Conservation (phyloP, 495 filamentous ascomycete genomes). For the Daldinia childiae region DNA sequence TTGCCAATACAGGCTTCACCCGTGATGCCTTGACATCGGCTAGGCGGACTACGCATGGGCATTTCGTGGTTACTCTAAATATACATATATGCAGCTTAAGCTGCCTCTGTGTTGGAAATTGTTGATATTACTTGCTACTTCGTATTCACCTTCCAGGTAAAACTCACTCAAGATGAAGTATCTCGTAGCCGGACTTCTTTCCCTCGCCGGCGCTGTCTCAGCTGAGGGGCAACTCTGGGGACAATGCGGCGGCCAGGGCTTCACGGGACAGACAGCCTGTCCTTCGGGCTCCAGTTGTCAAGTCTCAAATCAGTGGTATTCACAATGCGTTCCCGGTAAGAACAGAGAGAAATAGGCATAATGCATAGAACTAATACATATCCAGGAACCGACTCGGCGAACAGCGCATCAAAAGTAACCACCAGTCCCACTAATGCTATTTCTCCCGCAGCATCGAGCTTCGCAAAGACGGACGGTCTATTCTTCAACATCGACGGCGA, state of each 20-base stretch:
- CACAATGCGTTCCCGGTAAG: slow-evolving; percentile 53
- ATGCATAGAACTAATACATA: slow-evolving; percentile 23
- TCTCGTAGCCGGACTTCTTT: slow-evolving; percentile 30
- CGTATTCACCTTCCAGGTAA: neutral
- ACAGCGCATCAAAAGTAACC: neutral
- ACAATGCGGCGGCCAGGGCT: slow-evolving; percentile 62
- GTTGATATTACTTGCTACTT: neutral
- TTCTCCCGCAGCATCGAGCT: slow-evolving; percentile 17
- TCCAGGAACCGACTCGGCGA: slow-evolving; percentile 7
- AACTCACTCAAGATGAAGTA: slow-evolving; percentile 40
- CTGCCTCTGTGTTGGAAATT: neutral
- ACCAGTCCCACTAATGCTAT: neutral
- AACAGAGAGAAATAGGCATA: neutral
- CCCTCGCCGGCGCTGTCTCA: slow-evolving; percentile 30
- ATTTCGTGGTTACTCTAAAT: neutral
- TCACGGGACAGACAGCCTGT: slow-evolving; percentile 59
- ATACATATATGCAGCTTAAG: slow-evolving; percentile 18
- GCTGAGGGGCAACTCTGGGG: slow-evolving; percentile 45
- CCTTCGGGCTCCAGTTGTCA: slow-evolving; percentile 54
- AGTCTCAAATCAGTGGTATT: slow-evolving; percentile 59
- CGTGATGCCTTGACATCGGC: slow-evolving; percentile 8
- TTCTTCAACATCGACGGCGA: slow-evolving; percentile 70
- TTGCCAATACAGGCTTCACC: neutral
- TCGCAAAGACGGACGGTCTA: slow-evolving; percentile 34
- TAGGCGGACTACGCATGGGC: neutral